These are phyloP conservation scores for Fusarium multiceps DNA, from an alignment of 2,329 filamentous ascomycete genomes.

Conservation along the genomic window DNA sequence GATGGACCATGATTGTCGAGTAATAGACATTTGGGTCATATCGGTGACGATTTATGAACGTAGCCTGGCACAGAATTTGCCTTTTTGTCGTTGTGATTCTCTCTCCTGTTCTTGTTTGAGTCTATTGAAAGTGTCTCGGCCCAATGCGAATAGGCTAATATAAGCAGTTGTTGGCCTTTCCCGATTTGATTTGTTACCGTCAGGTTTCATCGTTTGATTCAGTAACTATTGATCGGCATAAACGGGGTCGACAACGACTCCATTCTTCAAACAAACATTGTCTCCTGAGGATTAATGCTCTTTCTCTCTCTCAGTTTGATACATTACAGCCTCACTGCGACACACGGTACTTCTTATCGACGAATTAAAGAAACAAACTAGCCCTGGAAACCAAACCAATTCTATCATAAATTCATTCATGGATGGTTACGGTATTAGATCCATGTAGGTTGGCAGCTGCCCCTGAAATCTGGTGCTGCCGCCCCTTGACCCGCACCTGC, in stretches of 20 bases:
- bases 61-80: neutral
- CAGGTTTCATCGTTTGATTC: constrained; percentile 14
- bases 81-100: neutral
- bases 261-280: constrained; percentile 3
- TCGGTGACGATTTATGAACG: neutral
- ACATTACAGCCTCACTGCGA: neutral
- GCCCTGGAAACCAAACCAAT: neutral
- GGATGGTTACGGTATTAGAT: constrained; percentile 16
- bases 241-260: constrained; percentile 7
- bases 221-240: constrained; percentile 15
- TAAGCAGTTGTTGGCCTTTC: constrained; percentile 14
- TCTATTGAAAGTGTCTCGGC: constrained; percentile 19
- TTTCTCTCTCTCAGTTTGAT: neutral
- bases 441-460: constrained; percentile 37
- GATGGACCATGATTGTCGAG: constrained; percentile 6
- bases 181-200: constrained; percentile 14
- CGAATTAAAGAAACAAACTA: neutral
- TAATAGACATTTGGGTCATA: constrained; percentile 20
- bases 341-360: neutral
- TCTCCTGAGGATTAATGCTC: neutral
- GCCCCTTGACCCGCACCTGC: constrained; percentile 36
- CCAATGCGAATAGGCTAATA: constrained; percentile 4
- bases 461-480: constrained; percentile 43
- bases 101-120: constrained; percentile 8
- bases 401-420: constrained; percentile 4